A percentile compares a stretch with the other conserved stretches of the same genome.
These are phyloP conservation scores for Priceomyces fermenticarens DNA, from an alignment of 805 yeast genomes.

Conservation along the genomic window DNA sequence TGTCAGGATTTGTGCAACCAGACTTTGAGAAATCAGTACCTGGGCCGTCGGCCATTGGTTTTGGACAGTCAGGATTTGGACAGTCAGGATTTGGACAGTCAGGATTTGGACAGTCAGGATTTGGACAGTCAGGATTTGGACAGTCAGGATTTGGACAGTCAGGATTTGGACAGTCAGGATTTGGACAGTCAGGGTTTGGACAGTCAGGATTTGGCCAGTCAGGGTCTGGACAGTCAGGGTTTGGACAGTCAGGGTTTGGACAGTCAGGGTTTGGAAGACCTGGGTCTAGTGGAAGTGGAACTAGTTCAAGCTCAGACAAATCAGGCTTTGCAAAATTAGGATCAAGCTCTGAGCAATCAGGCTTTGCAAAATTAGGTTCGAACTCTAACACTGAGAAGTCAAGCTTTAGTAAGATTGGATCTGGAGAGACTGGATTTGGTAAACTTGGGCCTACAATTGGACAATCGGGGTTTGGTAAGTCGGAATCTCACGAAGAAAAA, in stretches of 20 bases:
- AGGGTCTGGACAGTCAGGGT: slow-evolving; percentile 3
- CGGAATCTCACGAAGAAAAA: too few species aligned
- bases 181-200: slow-evolving; percentile 1
- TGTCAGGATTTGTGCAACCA: slow-evolving; percentile 6
- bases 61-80: slow-evolving; percentile 8
- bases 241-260: neutral
- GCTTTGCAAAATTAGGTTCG: neutral
- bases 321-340: neutral
- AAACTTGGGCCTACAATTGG: too few species aligned
- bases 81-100: slow-evolving; percentile 9
- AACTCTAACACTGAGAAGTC: neutral
- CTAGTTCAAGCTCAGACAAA: slow-evolving; percentile 2
- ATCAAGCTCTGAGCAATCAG: slow-evolving; percentile 2
- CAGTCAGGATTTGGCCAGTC: neutral
- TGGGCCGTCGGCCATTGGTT: slow-evolving; percentile 7
- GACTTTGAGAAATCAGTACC: slow-evolving; percentile 4
- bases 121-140: slow-evolving; percentile 15
- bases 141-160: slow-evolving; percentile 7
- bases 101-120: slow-evolving; percentile 11
- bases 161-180: neutral
- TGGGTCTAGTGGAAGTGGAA: neutral
- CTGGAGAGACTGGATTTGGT: slow-evolving; percentile 4
- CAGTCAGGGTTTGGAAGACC: slow-evolving; percentile 2
- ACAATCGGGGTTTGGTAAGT: too few species aligned
- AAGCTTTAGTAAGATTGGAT: slow-evolving; percentile 1